These are phyloP conservation scores for Tetrastigma voinierianum DNA, from an alignment of 164 flowering plant genomes.

Conservation along the genomic window DNA sequence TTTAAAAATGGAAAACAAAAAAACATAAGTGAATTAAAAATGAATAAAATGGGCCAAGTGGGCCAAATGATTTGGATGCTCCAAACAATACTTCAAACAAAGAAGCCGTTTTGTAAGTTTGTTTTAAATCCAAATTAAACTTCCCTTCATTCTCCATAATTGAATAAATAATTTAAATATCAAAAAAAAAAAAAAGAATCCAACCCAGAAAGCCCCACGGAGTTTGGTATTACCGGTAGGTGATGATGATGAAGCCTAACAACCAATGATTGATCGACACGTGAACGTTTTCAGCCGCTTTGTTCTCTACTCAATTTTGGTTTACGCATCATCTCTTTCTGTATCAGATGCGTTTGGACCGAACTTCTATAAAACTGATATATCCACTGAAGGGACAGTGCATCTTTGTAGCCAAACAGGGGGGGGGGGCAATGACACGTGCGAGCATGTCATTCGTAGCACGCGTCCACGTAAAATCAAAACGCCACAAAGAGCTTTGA, in stretches of 20 bases:
- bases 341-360: background rate
- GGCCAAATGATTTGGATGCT: background rate
- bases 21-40: too few relatives aligned
- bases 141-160: background rate
- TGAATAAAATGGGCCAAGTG: background rate
- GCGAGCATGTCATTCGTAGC: constrained; percentile 1
- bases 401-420: background rate
- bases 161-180: background rate
- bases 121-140: background rate
- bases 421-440: background rate
- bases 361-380: background rate
- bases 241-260: background rate
- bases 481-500: too few relatives aligned
- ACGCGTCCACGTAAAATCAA: background rate
- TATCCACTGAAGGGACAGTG: background rate
- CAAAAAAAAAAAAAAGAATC: background rate
- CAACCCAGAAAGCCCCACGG: background rate
- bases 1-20: too few relatives aligned
- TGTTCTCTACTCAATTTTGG: background rate
- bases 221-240: background rate
- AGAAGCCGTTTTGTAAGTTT: constrained; percentile 24
- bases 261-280: too few relatives aligned
- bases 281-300: background rate
- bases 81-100: constrained; percentile 24
- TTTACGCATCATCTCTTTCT: constrained; percentile 4